These are phyloP conservation scores for Colletotrichum noveboracense DNA, from an alignment of 2,329 filamentous ascomycete genomes.

Conservation along the genomic window DNA sequence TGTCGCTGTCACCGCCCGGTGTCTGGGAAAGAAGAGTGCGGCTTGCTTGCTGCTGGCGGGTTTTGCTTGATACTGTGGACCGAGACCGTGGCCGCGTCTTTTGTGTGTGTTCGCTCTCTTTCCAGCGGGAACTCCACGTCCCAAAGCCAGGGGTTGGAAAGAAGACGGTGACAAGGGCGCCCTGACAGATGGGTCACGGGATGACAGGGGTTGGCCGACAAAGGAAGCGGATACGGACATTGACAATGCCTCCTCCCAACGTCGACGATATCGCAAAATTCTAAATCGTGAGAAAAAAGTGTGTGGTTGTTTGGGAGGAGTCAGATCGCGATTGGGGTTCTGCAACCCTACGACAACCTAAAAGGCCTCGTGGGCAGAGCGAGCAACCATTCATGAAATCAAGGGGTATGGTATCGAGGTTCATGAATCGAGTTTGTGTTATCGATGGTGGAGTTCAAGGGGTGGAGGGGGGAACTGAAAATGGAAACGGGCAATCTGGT, in stretches of 20 bases:
- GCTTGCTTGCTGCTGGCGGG: not conserved
- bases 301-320: not conserved
- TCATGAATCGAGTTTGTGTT: constrained; percentile 13
- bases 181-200: not conserved
- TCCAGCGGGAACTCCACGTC: not conserved
- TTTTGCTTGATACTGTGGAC: not conserved
- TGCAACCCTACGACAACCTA: not conserved
- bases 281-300: not conserved
- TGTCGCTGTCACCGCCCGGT: not conserved
- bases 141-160: not conserved
- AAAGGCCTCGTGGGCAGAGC: not conserved
- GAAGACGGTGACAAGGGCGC: not conserved
- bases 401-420: not conserved
- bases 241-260: not conserved
- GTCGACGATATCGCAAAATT: not conserved
- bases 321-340: constrained; percentile 12
- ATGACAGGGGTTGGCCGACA: not conserved
- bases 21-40: not conserved
- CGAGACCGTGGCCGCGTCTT: not conserved
- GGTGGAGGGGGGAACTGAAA: not conserved
- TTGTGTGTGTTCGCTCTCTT: not conserved
- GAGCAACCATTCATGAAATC: not conserved
- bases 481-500: constrained; percentile 1
- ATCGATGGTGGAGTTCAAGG: constrained; percentile 6
- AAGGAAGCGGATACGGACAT: not conserved